phyloP scores from a whole-genome alignment of 768 basidiomycete species.

The Tulasnella sp. region DNA sequence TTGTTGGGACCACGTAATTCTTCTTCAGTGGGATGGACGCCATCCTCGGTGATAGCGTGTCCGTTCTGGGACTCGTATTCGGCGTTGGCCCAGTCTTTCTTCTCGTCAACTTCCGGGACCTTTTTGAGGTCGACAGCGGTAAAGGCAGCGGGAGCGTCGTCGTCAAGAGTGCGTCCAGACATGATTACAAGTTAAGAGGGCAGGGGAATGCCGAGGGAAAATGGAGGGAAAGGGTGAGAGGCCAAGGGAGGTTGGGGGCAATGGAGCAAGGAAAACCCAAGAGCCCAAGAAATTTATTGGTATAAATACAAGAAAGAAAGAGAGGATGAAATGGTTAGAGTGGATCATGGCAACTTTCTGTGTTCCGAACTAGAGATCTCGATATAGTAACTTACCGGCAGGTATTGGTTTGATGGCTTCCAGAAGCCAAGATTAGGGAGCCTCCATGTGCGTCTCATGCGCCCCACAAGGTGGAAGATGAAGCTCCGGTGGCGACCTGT shows the following conservation, averaged over 20 bases:
- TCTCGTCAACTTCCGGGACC: conserved; percentile 6
- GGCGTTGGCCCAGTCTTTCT: not conserved
- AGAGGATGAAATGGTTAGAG: not conserved
- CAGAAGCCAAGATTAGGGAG: not conserved
- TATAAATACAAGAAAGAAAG: not conserved
- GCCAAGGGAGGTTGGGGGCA: not conserved
- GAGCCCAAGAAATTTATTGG: not conserved
- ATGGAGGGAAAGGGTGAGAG: not conserved
- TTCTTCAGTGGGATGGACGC: conserved; percentile 17
- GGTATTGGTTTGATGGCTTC: not conserved
- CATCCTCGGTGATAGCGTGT: not conserved
- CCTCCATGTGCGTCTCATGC: conserved; percentile 8
- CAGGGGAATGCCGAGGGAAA: not conserved
- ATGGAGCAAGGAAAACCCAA: not conserved
- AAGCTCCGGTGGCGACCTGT: not conserved
- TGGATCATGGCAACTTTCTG: not conserved
- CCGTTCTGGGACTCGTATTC: not conserved
- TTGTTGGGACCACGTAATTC: conserved; percentile 17
- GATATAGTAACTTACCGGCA: not conserved
- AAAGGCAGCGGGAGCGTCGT: conserved; percentile 1
- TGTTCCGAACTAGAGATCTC: not conserved
- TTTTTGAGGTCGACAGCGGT: conserved; percentile 11
- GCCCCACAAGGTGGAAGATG: not conserved
- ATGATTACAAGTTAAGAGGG: not conserved
- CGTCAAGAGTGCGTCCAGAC: conserved; percentile 16